phyloP scores from a whole-genome alignment of 2,329 filamentous ascomycete genomes.

The Aureobasidium namibiae region DNA sequence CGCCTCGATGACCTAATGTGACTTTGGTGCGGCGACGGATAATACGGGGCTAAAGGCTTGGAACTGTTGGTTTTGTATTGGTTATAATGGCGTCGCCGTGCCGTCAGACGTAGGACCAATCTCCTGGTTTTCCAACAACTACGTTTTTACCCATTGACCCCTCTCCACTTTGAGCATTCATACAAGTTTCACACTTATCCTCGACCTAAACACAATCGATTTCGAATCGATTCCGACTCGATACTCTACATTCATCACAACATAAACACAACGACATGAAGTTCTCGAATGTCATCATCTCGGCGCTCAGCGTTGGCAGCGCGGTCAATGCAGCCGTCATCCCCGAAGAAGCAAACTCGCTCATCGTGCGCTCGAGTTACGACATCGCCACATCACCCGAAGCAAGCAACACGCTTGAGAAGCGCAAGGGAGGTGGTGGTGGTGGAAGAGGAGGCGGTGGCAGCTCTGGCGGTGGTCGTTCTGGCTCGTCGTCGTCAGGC shows the following conservation, averaged over 20 bases:
- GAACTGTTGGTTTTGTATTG: not conserved
- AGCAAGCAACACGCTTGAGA: slow-evolving; percentile 30
- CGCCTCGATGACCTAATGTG: slow-evolving; percentile 9
- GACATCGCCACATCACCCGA: slow-evolving; percentile 16
- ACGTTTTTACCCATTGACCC: not conserved
- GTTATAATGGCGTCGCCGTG: not conserved
- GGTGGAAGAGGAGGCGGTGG: slow-evolving; percentile 35
- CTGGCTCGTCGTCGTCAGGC: slow-evolving; percentile 13
- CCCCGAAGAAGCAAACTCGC: slow-evolving; percentile 8
- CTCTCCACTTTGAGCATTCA: not conserved
- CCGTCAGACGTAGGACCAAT: not conserved
- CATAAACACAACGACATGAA: not conserved
- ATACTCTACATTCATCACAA: not conserved
- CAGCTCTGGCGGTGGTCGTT: slow-evolving; percentile 16
- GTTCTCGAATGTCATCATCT: slow-evolving; percentile 4
- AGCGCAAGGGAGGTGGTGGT: slow-evolving; percentile 40
- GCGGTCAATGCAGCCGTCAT: slow-evolving; percentile 8
- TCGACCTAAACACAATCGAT: not conserved
- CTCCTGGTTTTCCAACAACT: not conserved
- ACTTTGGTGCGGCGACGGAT: not conserved
- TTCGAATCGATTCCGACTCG: not conserved
- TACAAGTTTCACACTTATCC: not conserved
- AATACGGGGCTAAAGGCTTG: not conserved
- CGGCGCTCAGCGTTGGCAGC: not conserved
- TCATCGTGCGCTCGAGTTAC: not conserved